Percentiles rank a stretch among this genome's conserved stretches.
Evolutionary conservation across 2,329 filamentous ascomycete species (phyloP).

Genomic region (Tolypocladium guangdongense): DNA sequence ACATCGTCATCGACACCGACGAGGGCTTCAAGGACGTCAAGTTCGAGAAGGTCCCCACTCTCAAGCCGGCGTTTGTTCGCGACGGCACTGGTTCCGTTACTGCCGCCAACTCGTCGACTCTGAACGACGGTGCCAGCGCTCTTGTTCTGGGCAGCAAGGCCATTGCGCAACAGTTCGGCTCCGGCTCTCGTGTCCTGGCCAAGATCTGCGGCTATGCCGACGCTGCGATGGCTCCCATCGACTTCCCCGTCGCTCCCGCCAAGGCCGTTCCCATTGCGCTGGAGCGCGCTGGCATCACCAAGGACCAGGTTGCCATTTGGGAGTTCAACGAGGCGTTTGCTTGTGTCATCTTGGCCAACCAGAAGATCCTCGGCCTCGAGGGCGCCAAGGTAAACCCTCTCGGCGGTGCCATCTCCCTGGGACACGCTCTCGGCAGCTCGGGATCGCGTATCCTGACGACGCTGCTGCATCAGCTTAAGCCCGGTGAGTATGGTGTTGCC

Average conservation of each 20-base stretch:
- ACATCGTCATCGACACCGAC: constrained; percentile 67
- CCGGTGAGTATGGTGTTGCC: constrained; percentile 87
- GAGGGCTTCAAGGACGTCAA: constrained; percentile 86
- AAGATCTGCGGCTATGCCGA: constrained; percentile 79
- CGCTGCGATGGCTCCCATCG: constrained; percentile 79
- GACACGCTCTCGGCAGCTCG: constrained; percentile 87
- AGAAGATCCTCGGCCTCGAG: constrained; percentile 78
- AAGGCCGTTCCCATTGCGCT: constrained; percentile 88
- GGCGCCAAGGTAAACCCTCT: constrained; percentile 74
- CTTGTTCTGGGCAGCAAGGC: constrained; percentile 75
- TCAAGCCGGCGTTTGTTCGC: constrained; percentile 85
- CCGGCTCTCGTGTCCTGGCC: constrained; percentile 71
- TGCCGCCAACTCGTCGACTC: constrained; percentile 83
- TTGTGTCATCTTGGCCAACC: constrained; percentile 87
- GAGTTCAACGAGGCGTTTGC: constrained; percentile 99
- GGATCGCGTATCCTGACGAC: constrained; percentile 86
- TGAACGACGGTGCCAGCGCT: constrained; percentile 91
- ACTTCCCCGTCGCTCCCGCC: constrained; percentile 88
- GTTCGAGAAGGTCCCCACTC: constrained; percentile 69
- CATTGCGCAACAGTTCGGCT: constrained; percentile 69
- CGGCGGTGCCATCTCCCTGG: constrained; percentile 83
- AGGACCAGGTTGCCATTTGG: constrained; percentile 88
- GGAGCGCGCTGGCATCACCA: constrained; percentile 77
- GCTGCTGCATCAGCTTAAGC: constrained; percentile 80
- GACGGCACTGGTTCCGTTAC: constrained; percentile 86